These are phyloP conservation scores for Catharanthus roseus DNA, from an alignment of 257 asterid species.

Conservation along the genomic window DNA sequence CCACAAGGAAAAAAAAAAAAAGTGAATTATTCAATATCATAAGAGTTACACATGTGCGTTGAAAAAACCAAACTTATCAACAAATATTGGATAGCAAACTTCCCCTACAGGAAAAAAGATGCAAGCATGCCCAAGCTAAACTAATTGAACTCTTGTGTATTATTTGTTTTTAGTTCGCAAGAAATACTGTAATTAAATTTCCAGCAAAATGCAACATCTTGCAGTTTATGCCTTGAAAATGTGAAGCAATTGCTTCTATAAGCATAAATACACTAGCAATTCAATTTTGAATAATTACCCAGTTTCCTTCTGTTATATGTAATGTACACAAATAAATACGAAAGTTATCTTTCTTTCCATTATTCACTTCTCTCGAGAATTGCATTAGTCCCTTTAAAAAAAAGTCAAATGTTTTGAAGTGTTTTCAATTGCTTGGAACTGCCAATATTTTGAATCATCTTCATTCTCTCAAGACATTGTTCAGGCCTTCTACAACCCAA, in stretches of 20 bases:
- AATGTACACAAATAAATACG: not conserved
- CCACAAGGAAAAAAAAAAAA: slow-evolving; percentile 13
- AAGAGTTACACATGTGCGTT: not conserved
- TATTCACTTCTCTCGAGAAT: not conserved
- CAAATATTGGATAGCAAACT: not conserved
- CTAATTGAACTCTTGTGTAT: not conserved
- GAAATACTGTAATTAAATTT: not conserved
- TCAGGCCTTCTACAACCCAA: not conserved
- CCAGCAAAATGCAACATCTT: not conserved
- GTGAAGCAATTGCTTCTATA: not conserved
- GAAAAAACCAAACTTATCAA: not conserved
- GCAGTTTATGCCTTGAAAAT: not conserved
- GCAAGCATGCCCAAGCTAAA: not conserved
- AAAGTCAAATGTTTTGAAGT: not conserved
- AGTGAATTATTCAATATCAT: not conserved
- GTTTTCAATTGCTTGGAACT: not conserved
- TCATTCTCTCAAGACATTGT: not conserved
- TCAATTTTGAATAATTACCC: not conserved
- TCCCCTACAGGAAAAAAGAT: not conserved
- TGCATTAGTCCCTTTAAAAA: not conserved
- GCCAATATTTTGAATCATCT: not conserved
- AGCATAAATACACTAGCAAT: not conserved
- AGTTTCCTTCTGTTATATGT: not conserved
- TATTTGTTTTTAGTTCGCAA: not conserved
- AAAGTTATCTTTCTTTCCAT: not conserved